Evolutionary conservation across 2,329 filamentous ascomycete genomes (phyloP), one percentile per base, ranked within the genome.

Genomic region (Phyllosticta citriasiana): DNA sequence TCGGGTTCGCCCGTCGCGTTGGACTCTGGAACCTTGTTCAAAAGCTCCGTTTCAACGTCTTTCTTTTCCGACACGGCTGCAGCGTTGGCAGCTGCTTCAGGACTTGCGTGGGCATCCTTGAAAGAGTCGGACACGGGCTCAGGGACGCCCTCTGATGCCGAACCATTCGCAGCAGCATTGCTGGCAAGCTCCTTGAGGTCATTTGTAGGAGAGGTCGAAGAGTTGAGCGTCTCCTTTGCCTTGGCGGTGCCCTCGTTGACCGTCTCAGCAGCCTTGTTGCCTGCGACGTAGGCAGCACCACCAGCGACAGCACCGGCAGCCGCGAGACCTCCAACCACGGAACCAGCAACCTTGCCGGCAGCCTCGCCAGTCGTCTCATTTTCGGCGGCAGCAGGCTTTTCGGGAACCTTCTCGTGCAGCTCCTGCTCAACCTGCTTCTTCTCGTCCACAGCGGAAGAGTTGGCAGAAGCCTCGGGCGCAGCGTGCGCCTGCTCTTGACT

Each of bases 31-130:
- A 86, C 80, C 72, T 88, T 83, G 65, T 84, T 80, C 54, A 92
- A 77, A 6, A 95, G 79, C 76, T 96, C 88, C 24, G 83, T 74
- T 77, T 95, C 90, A 4, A 91, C 80, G 8, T 79, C 81, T 72
- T 83, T 84, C 82, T 94, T 94, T 67, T 92, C 88, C 64, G 82
- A 77, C 5, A 94, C 88, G 24, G 86, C 88, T 61, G 80, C 80
- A 1, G 84, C 77, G 73, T 85, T 87, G 59, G 82, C 82, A 47
- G 88, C 83, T 27, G 89, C 89, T 75, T 94, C 90, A 12, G 89
- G 87, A 64, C 78, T 79, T 67, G 80, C 73, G 61, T 84, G 82
- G 26, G 88, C 81, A 57, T 76, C 63, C 24, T 70, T 67, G 7
- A 79, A 69, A 2, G 78, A 80, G 26, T 74, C 70, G 1, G 78